Evolutionary conservation across 768 basidiomycete species (phyloP), one percentile per base, ranked within the genome.

Genomic region (Pholiota conissans): DNA sequence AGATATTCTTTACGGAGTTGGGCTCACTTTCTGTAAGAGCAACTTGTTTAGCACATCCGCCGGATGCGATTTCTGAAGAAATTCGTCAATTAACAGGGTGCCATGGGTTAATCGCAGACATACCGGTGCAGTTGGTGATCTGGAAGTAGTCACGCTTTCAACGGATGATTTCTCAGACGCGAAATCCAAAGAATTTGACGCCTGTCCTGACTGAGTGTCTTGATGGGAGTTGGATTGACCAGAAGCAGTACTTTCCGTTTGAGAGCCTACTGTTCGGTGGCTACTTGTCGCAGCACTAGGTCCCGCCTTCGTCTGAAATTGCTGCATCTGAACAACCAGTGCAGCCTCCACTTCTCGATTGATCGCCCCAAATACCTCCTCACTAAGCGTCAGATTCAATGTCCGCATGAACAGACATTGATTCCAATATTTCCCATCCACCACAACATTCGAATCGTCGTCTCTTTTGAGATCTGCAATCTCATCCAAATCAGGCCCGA

Each of bases 401-500:
- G n/a, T n/a, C n/a, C n/a, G n/a, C n/a, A n/a, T n/a, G n/a, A n/a
- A n/a, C n/a, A n/a, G n/a, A n/a, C n/a, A n/a, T n/a, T n/a, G n/a
- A n/a, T n/a, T n/a, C n/a, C n/a, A n/a, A n/a, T n/a, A n/a, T n/a
- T n/a, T n/a, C n/a, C n/a, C n/a, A n/a, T n/a, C n/a, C n/a, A n/a
- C 34, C 27, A 18, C 59, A 1, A 16, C 45, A 8, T 47, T 42
- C 34, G 30, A 16, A 1, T 34, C 40, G 9, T 54, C 49, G 1
- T 29, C 16, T 13, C 34, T 26, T 14, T 49, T 24, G 3, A 63
- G 34, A 16, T 29, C 47, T 7, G 46, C 47, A 2, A 52, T 49
- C 22, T 63, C 62, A 1, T 27, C 22, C 0, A 32, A 8, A 32
- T 51, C 55, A 6, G 63, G 63, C 3, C 63, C 62, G 8, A 45